phyloP scores from a whole-genome alignment of 1,284 basidiomycete genomes.

The Pascua guehoae region DNA sequence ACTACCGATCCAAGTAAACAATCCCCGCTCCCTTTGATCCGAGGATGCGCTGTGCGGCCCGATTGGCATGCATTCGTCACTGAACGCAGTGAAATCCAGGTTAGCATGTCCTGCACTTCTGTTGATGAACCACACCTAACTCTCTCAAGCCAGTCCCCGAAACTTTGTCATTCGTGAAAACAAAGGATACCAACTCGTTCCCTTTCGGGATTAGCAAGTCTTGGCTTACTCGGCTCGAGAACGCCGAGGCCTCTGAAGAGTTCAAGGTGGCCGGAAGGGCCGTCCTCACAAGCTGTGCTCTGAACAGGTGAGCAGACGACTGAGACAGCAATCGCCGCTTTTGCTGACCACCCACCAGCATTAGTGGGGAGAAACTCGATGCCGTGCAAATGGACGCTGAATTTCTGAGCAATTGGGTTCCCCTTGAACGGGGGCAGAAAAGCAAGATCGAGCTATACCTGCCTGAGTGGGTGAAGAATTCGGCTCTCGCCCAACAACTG shows the following conservation, averaged over 20 bases:
- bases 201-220: conserved; percentile 27
- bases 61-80: conserved; percentile 30
- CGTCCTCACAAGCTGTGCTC: conserved; percentile 28
- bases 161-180: conserved; percentile 13
- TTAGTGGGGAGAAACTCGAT: conserved; percentile 25
- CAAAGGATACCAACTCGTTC: conserved; percentile 23
- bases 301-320: conserved; percentile 29
- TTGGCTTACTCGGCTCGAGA: conserved; percentile 12
- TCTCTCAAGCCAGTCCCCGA: background rate
- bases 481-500: conserved; percentile 1
- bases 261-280: conserved; percentile 24
- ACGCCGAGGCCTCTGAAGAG: background rate
- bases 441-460: conserved; percentile 29
- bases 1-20: too few species aligned
- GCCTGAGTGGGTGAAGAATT: conserved; percentile 30
- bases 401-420: conserved; percentile 9
- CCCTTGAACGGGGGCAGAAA: background rate
- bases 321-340: background rate
- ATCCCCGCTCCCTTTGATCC: background rate
- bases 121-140: background rate
- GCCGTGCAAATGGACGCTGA: conserved; percentile 32
- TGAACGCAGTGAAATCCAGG: background rate
- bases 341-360: conserved; percentile 16
- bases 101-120: too few species aligned
- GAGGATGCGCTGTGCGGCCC: conserved; percentile 19